Base-by-base conservation (phyloP, 2,329 filamentous ascomycete genomes). In the Talaromyces piceae region DNA sequence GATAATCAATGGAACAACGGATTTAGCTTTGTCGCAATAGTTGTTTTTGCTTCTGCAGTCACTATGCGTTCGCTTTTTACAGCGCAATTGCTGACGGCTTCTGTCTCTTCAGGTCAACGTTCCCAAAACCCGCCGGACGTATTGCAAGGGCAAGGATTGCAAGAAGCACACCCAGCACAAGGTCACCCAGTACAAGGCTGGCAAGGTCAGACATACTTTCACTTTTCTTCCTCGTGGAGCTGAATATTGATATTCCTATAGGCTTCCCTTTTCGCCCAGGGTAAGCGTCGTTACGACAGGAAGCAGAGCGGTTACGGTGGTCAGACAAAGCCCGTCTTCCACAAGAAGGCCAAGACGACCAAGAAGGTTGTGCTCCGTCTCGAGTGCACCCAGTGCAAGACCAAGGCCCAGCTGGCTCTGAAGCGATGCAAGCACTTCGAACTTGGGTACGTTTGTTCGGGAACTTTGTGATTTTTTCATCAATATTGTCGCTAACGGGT, bases 361-460 rank as follows among this genome's bases (percentile, higher is more conserved):
- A 98, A 98, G 88, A 98, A 98, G 87, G 87, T 98, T 68, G 94
- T 98, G 70, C 81, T 98, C 77, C 86, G 93, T 81, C 80, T 98
- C 77, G 93, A 98, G 78, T 98, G 93, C 83, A 91, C 89, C 72
- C 75, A 79, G 66, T 98, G 93, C 89, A 97, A 97, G 87, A 86
- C 89, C 75, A 97, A 96, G 87, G 85, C 84, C 77, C 90, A 98
- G 82, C 83, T 98, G 72, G 83, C 93, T 66, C 82, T 98, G 77
- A 98, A 98, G 88, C 89, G 93, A 74, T 98, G 93, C 90, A 98
- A 98, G 88, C 93, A 98, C 84, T 98, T 98, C 79, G 93, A 98
- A 82, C 81, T 98, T 72, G 93, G 90, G 88, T 95, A 90, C 61
- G 88, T 83, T 59, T 56, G 8, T 16, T 39, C 12, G 27, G 18